These are phyloP conservation scores for Eucalyptus microcorys DNA, from an alignment of 345 rosid species.

Conservation along the genomic window DNA sequence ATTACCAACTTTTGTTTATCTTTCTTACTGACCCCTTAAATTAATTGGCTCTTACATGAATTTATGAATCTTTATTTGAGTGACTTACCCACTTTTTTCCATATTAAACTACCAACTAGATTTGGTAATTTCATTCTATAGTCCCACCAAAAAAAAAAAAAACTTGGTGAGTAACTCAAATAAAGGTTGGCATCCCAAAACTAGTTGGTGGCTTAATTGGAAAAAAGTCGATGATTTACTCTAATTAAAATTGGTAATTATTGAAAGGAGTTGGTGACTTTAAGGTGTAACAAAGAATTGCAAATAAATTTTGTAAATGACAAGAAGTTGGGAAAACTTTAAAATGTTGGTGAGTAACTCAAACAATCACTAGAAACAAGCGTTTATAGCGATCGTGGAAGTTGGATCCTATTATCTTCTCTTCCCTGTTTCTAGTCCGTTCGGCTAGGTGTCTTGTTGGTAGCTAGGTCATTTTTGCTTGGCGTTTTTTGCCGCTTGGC, in stretches of 20 bases:
- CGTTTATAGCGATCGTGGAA: too few relatives aligned
- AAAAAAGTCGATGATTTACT: background rate
- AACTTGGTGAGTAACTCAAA: background rate
- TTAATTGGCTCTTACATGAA: background rate
- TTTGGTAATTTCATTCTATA: background rate
- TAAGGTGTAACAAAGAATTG: background rate
- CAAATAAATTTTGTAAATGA: background rate
- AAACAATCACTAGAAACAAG: background rate
- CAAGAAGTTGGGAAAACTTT: background rate
- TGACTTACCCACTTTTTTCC: background rate
- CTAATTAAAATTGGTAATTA: background rate
- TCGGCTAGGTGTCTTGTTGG: too few relatives aligned
- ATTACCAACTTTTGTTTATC: background rate
- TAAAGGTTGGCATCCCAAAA: background rate
- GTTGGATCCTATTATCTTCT: too few relatives aligned
- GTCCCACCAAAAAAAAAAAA: background rate
- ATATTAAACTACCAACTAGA: background rate
- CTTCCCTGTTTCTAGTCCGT: too few relatives aligned
- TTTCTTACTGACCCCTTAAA: background rate
- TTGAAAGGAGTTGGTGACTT: background rate
- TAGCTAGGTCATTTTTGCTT: too few relatives aligned
- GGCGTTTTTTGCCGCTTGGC: too few relatives aligned
- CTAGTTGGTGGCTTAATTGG: background rate
- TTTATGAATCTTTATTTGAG: background rate
- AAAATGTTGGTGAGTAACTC: background rate